Base-by-base conservation (phyloP, 352 stramenopile genomes). In the Phytophthora brassicae region DNA sequence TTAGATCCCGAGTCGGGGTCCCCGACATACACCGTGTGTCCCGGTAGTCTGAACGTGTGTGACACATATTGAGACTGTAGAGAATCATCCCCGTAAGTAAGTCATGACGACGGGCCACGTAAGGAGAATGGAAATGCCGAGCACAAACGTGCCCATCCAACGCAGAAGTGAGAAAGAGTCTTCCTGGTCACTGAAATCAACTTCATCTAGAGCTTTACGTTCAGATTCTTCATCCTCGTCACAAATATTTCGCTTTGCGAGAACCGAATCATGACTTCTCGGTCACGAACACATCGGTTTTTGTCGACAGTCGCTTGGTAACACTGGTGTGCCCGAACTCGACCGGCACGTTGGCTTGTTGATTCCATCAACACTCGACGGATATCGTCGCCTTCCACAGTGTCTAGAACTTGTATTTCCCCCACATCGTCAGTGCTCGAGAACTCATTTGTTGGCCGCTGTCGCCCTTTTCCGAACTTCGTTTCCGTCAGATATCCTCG, bases 41-140 rank as follows among this genome's bases (percentile, higher is more conserved):
- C n/a, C n/a, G n/a, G n/a, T n/a, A n/a, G n/a, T n/a, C n/a, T n/a
- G n/a, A n/a, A n/a, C n/a, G n/a, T n/a, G n/a, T 33, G 12, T 54
- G 16, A 31, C 12, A 16, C 4, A 26, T 16, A 12, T 44, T 29
- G 36, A 31, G 6, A 31, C 38, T 58, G 7, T 31, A 9, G 2
- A 43, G 8, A 31, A 24, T 53, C 41, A 68, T 3, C 19, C 45
- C 5, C 28, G 35, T 14, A 68, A 39, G 33, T 59, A 68, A 20
- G 53, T 39, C n/a, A 68, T 6, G 4, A 13, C 46, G 23, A 68
- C 35, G 16, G 60, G 60, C 60, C 54, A 68, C 9, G 54, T 69
- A 7, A 64, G 39, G 36, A 64, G 22, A 19, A 69, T 69, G 6
- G 61, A 69, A 46, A 64, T 48, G 5, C 54, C 61, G 9, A 69